These are phyloP conservation scores for Colletotrichum sansevieriae DNA, from an alignment of 2,329 filamentous ascomycete genomes.

Conservation along the genomic window DNA sequence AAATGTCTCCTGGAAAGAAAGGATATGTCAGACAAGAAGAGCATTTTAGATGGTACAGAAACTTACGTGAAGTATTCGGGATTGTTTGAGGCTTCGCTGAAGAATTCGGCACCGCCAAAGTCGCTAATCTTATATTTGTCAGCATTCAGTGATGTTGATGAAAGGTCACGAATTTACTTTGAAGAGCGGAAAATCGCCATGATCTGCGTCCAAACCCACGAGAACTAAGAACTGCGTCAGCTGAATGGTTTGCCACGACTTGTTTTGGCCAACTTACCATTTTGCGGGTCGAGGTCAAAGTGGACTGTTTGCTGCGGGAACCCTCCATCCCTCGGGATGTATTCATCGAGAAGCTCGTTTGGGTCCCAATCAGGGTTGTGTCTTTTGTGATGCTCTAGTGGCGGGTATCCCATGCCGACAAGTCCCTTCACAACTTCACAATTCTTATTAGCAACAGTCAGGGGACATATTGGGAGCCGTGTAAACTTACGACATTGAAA, in stretches of 20 bases:
- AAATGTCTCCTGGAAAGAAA: conserved; percentile 21
- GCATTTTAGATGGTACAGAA: too few species aligned
- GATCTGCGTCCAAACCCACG: neutral
- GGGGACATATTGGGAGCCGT: neutral
- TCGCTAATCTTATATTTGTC: conserved; percentile 28
- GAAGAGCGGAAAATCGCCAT: conserved; percentile 28
- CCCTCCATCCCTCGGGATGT: conserved; percentile 11
- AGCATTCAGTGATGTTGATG: neutral
- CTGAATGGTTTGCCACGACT: neutral
- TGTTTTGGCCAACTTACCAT: conserved; percentile 44
- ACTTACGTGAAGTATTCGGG: conserved; percentile 28
- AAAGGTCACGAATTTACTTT: conserved; percentile 23
- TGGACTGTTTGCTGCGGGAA: conserved; percentile 32
- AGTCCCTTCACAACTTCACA: conserved; percentile 47
- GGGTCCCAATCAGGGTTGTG: conserved; percentile 20
- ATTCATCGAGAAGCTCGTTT: conserved; percentile 26
- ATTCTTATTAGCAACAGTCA: conserved; percentile 18
- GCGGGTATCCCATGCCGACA: conserved; percentile 46
- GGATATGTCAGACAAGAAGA: neutral
- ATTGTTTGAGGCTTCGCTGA: conserved; percentile 4
- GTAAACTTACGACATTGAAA: conserved; percentile 32
- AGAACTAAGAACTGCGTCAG: conserved; percentile 25
- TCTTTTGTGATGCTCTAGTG: neutral
- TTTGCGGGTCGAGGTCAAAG: conserved; percentile 45
- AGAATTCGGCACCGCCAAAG: conserved; percentile 30